phyloP scores from a whole-genome alignment of 2,329 filamentous ascomycete species.

The Fonsecaea monophora region DNA sequence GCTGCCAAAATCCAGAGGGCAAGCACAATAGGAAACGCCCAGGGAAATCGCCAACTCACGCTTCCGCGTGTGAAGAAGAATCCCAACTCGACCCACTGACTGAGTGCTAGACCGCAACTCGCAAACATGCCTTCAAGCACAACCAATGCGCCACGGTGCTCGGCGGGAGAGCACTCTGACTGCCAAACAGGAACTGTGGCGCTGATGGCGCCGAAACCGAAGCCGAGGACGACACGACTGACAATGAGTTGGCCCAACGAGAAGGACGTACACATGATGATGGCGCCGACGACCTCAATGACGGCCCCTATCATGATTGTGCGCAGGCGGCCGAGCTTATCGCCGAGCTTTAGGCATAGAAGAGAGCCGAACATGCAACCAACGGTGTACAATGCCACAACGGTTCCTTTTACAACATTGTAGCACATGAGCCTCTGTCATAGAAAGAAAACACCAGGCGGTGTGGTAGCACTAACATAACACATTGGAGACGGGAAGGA shows the following conservation, averaged over 20 bases:
- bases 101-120: conserved; percentile 42
- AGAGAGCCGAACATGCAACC: conserved; percentile 60
- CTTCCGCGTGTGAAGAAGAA: conserved; percentile 60
- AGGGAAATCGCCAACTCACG: conserved; percentile 62
- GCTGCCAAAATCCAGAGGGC: conserved; percentile 57
- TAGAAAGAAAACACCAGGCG: neutral
- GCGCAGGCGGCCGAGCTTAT: conserved; percentile 55
- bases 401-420: conserved; percentile 24
- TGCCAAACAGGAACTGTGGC: conserved; percentile 52
- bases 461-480: neutral
- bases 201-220: conserved; percentile 44
- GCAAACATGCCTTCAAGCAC: conserved; percentile 55
- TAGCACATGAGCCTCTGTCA: neutral
- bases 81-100: conserved; percentile 52
- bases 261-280: conserved; percentile 51
- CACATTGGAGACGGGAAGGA: neutral
- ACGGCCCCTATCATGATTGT: conserved; percentile 50
- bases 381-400: conserved; percentile 54
- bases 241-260: conserved; percentile 53
- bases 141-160: conserved; percentile 58
- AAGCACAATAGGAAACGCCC: conserved; percentile 65
- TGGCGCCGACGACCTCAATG: conserved; percentile 55
- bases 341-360: conserved; percentile 59
- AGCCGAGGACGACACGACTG: conserved; percentile 57
- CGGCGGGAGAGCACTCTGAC: conserved; percentile 57